These are phyloP conservation scores for Penstemon barbatus DNA, from an alignment of 257 asterid species.

Conservation along the genomic window DNA sequence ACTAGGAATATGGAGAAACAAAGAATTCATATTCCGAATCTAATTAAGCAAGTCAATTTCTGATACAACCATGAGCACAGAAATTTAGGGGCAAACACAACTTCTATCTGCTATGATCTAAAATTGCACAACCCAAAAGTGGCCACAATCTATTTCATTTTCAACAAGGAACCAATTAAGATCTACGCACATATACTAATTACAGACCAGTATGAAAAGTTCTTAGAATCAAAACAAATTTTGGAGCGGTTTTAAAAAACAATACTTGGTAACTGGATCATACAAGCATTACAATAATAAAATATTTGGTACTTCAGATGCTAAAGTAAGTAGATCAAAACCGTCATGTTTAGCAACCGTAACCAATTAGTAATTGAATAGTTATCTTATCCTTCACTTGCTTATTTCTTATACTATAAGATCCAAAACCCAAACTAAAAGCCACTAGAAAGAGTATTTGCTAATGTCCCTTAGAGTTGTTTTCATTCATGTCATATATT, in stretches of 20 bases:
- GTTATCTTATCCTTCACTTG: neutral
- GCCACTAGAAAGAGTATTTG: neutral
- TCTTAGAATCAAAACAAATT: no score
- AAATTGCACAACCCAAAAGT: neutral
- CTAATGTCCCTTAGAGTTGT: neutral
- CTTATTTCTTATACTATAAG: neutral
- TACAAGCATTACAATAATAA: neutral
- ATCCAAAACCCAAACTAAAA: neutral
- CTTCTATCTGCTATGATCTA: neutral
- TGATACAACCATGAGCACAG: neutral
- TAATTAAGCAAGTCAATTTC: neutral
- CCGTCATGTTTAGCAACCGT: neutral
- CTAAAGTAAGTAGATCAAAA: no score
- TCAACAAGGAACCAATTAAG: neutral
- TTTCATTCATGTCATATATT: neutral
- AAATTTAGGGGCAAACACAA: neutral
- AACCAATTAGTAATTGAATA: neutral
- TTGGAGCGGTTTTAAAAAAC: neutral
- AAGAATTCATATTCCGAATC: neutral
- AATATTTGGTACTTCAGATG: no score
- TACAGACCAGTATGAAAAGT: no score
- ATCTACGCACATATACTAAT: neutral
- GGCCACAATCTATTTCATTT: neutral
- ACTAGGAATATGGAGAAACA: neutral
- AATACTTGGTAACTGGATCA: neutral